Conservation (phyloP, 2,329 filamentous ascomycete genomes). For the Verticillium albo-atrum region DNA sequence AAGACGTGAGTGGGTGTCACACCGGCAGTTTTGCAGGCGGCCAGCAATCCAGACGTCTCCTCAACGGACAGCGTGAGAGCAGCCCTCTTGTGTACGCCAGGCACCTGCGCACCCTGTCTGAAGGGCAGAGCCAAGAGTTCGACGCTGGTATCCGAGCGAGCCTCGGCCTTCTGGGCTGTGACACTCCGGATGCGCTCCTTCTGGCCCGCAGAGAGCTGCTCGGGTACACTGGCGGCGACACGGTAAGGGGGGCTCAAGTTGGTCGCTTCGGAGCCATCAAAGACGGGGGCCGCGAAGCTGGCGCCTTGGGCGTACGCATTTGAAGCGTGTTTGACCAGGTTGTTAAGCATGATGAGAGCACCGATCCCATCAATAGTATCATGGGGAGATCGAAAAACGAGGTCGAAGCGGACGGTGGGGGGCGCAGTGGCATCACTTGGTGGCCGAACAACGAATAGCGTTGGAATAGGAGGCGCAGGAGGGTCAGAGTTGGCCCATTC, state of each 20-base stretch:
- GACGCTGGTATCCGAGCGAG: background rate
- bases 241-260: constrained; percentile 21
- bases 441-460: constrained; percentile 24
- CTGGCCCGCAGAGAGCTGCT: constrained; percentile 7
- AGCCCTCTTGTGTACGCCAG: constrained; percentile 19
- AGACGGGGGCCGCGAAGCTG: constrained; percentile 4
- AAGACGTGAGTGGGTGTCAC: constrained; percentile 25
- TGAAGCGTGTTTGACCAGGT: constrained; percentile 18
- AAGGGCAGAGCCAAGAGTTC: constrained; percentile 16
- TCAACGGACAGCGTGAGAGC: constrained; percentile 12
- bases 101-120: constrained; percentile 7
- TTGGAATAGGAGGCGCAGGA: constrained; percentile 23
- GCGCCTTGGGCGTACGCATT: constrained; percentile 14
- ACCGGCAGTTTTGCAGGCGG: constrained; percentile 10
- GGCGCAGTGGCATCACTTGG: background rate
- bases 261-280: constrained; percentile 15
- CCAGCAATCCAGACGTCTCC: constrained; percentile 12
- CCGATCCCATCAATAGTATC: constrained; percentile 36
- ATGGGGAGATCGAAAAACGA: constrained; percentile 30
- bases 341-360: constrained; percentile 27
- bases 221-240: constrained; percentile 17
- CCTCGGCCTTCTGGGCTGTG: constrained; percentile 3
- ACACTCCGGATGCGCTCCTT: constrained; percentile 10
- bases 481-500: constrained; percentile 31
- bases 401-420: constrained; percentile 18